Base-by-base conservation (phyloP, 805 yeast species). In the Starmera quercuum region DNA sequence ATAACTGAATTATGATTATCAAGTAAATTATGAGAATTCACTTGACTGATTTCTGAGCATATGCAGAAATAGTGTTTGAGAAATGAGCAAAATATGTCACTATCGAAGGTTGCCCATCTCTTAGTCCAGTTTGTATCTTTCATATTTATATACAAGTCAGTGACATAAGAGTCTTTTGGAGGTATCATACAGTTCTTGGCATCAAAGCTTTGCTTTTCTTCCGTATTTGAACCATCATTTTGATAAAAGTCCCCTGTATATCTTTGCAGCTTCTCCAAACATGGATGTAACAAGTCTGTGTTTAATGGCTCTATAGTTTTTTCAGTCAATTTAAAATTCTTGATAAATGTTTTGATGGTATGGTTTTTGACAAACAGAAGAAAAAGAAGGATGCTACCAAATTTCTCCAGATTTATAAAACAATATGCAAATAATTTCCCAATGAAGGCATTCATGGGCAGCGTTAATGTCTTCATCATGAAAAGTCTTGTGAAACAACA, bases 351-450 rank as follows among this genome's bases (percentile, higher is more conserved):
- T 20, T 63, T 68, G 35, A 70, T 60, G 7, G 66, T 54, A 26
- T 53, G 47, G 40, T 72, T 70, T 49, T 74, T 75, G 29, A 76
- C 71, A 45, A 73, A 75, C 27, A 78, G 54, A 15, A 77, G 48
- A 41, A 78, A 78, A 29, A 76, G 49, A 25, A 78, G 51, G 2
- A 80, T 75, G 30, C 59, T 59, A 14, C 74, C 64, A 12, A 74
- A 72, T 13, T 66, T 54, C 1, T 71, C 70, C 4, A 78, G 45
- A 34, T 64, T 51, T 44, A 71, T 65, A 39, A 67, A 78, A 10
- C 72, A 48, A 46, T 66, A 66, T 1, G 82, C 79, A 55, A 77
- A 75, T 3, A 74, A 63, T 51, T 78, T 78, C 2, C 84, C 84
- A 17, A 73, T 61, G 40, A 78, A 77, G 2, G 46, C 45, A 7